Evolutionary conservation across 768 basidiomycete genomes (phyloP).

Genomic region (Cystobasidium tubakii): DNA sequence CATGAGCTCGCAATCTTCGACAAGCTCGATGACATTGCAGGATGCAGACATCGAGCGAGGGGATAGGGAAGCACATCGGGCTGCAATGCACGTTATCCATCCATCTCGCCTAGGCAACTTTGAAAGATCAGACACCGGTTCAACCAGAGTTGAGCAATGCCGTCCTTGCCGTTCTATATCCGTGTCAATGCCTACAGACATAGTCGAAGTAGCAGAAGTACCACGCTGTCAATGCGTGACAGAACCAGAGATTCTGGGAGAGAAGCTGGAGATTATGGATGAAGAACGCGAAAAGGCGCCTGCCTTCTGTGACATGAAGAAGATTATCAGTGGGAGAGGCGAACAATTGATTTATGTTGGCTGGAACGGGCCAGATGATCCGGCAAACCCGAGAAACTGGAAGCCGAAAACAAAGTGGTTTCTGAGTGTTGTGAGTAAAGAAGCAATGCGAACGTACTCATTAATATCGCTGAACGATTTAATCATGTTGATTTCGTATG

Average conservation of each 20-base stretch:
- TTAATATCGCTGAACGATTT: background rate
- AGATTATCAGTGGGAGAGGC: constrained; percentile 20
- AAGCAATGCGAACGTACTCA: background rate
- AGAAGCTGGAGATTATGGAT: constrained; percentile 17
- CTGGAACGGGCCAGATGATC: constrained; percentile 36
- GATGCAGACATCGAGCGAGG: background rate
- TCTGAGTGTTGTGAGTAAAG: background rate
- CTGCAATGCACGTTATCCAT: background rate
- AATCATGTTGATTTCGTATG: background rate
- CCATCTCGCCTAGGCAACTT: background rate
- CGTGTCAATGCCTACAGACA: constrained; percentile 14
- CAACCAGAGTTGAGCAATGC: constrained; percentile 8
- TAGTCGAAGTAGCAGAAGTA: constrained; percentile 12
- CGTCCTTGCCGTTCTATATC: constrained; percentile 6
- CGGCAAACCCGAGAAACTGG: constrained; percentile 35
- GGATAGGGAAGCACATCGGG: background rate
- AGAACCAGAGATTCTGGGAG: constrained; percentile 14
- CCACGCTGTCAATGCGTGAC: background rate
- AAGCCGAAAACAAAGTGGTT: constrained; percentile 21
- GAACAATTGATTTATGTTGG: constrained; percentile 32
- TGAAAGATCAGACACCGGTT: constrained; percentile 1
- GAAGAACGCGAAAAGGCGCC: constrained; percentile 25
- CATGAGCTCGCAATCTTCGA: background rate
- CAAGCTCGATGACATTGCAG: background rate
- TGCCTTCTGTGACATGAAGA: constrained; percentile 1